Percentiles rank a stretch among this genome's conserved stretches.
Conservation (phyloP, 192 early-diverging fungal genomes). For the Coemansia sp. region DNA sequence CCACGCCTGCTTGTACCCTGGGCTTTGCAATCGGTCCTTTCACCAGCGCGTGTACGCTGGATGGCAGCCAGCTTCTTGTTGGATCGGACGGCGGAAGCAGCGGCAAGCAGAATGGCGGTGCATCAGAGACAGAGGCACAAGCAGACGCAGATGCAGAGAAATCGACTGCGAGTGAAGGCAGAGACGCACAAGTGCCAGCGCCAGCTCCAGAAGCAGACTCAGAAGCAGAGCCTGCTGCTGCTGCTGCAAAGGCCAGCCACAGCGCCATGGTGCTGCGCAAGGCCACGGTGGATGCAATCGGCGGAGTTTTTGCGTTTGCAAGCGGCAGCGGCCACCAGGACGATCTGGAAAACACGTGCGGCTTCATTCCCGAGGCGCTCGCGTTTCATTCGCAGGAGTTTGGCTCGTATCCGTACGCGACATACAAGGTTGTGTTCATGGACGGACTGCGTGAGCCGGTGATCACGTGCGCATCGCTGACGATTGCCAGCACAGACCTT, state of each 20-base stretch:
- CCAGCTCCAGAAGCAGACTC: background rate
- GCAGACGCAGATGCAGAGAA: too few relatives aligned
- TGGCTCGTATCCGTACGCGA: slow-evolving; percentile 82
- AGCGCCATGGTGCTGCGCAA: slow-evolving; percentile 16
- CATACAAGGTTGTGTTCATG: slow-evolving; percentile 87
- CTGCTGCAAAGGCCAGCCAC: slow-evolving; percentile 14
- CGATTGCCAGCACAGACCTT: slow-evolving; percentile 67
- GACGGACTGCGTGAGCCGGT: slow-evolving; percentile 71
- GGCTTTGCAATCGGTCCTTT: slow-evolving; percentile 75
- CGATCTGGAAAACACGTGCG: slow-evolving; percentile 65
- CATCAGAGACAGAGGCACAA: background rate
- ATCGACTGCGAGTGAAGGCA: background rate
- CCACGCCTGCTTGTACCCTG: slow-evolving; percentile 69
- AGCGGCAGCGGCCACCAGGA: slow-evolving; percentile 57
- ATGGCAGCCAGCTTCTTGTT: slow-evolving; percentile 26
- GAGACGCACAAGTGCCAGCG: background rate
- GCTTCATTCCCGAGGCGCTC: slow-evolving; percentile 63
- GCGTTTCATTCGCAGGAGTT: slow-evolving; percentile 86
- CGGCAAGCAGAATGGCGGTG: background rate
- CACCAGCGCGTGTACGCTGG: slow-evolving; percentile 41
- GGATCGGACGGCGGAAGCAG: slow-evolving; percentile 3
- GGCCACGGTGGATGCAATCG: slow-evolving; percentile 47
- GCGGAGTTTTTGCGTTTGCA: slow-evolving; percentile 73
- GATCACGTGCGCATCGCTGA: slow-evolving; percentile 76
- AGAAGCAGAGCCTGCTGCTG: background rate